Conservation (phyloP, 768 basidiomycete genomes). For the Rhizopogon vesiculosus region DNA sequence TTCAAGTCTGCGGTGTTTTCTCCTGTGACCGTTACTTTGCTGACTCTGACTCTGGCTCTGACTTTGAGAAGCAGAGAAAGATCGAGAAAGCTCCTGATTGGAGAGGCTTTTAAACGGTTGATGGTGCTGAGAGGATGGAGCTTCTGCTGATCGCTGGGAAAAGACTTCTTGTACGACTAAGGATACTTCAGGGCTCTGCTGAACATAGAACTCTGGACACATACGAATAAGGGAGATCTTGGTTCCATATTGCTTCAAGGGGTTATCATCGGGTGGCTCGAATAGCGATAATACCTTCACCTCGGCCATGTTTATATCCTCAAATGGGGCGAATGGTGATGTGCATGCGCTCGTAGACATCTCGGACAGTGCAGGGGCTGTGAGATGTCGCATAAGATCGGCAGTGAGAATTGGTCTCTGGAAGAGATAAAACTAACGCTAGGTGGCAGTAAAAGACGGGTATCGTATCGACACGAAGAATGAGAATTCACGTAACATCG, state of each 20-base stretch:
- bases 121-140: neutral
- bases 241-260: neutral
- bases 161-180: neutral
- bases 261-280: neutral
- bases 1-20: neutral
- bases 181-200: neutral
- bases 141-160: neutral
- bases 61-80: neutral
- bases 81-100: constrained; percentile 5
- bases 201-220: neutral
- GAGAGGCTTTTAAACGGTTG: constrained; percentile 15
- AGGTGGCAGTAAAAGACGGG: too few species aligned
- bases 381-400: too few species aligned
- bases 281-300: neutral
- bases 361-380: neutral
- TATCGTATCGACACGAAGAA: too few species aligned
- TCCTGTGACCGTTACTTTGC: neutral
- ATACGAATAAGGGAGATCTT: neutral
- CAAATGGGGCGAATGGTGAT: constrained; percentile 12
- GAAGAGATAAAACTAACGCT: too few species aligned
- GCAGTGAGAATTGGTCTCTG: too few species aligned
- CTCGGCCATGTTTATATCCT: neutral
- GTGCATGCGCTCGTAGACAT: constrained; percentile 2
- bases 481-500: too few species aligned
- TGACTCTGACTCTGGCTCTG: constrained; percentile 2